Percentiles rank a stretch among this genome's conserved stretches.
phyloP scores from a whole-genome alignment of 2,329 filamentous ascomycete genomes.

The Epicoccum nigrum region DNA sequence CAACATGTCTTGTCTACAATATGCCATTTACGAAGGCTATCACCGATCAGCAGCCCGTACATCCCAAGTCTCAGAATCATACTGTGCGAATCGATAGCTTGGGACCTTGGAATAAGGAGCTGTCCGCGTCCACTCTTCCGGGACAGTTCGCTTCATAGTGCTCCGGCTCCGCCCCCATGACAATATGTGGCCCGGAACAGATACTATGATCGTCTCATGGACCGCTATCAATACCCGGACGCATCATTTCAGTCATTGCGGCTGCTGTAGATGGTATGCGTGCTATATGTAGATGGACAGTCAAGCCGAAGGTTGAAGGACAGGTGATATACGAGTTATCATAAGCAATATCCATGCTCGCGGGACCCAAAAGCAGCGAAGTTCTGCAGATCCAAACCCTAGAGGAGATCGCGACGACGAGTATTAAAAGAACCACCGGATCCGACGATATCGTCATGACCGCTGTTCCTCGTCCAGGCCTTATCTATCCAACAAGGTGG shows the following conservation, averaged over 20 bases:
- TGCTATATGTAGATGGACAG: no score
- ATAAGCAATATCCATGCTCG: no score
- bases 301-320: no score
- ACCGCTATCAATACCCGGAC: not conserved
- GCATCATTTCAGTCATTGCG: not conserved
- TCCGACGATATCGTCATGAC: no score
- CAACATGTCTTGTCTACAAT: not conserved
- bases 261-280: not conserved
- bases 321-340: no score
- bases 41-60: not conserved
- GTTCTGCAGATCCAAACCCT: no score
- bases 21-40: not conserved
- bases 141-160: slow-evolving; percentile 1
- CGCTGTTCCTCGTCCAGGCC: not conserved
- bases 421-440: no score
- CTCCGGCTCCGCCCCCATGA: slow-evolving; percentile 7
- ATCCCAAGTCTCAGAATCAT: not conserved
- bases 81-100: not conserved
- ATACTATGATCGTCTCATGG: not conserved
- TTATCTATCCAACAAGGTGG: not conserved
- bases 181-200: not conserved
- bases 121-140: not conserved
- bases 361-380: no score
- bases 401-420: no score
- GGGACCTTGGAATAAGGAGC: not conserved